Evolutionary conservation across 768 basidiomycete species (phyloP), one percentile per base, ranked within the genome.

Genomic region (Dentipellis sp.): DNA sequence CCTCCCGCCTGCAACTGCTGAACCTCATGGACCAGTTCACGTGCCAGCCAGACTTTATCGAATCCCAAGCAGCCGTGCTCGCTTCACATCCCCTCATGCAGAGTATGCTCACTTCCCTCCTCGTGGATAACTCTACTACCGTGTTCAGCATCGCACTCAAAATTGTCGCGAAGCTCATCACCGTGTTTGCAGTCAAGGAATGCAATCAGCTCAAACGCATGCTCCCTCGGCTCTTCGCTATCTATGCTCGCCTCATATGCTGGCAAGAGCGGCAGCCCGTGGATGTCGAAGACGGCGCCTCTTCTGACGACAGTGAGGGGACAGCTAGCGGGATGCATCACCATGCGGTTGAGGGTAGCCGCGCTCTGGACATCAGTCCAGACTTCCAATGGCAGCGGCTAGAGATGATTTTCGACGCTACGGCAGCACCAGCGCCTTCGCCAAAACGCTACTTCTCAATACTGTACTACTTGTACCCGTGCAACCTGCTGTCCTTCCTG

Each of bases 391-490:
- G 90, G 90, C 70, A 81, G 58, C 78, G 82, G 37, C 74, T 90
- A 23, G 82, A 87, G 50, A 72, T 75, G 62, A 75, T 81, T 1
- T 82, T 88, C 65, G 72, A 78, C 59, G 72, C 76, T 10, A 74
- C 74, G 1, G 68, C 74, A n/a, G 76, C 81, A 12, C 69, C 73
- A 29, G 71, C 80, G 1, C 87, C 89, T 16, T 78, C 81, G 4
- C 77, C 82, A 14, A 77, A 81, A 17, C 77, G 73, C 46, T 89
- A 81, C 64, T 93, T 93, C 71, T 84, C 85, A 2, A 78, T 78
- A 47, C 74, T 97, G 58, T 95, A 94, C 71, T 94, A 91, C 63
- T 80, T 94, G 50, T 97, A 91, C 73, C 94, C 94, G 1, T 88
- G 85, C 70, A 97, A 94, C 71, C 76, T 89, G 42, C 73, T 95